Evolutionary conservation across 2,329 filamentous ascomycete genomes (phyloP).

Genomic region (Fusarium kyushuense): DNA sequence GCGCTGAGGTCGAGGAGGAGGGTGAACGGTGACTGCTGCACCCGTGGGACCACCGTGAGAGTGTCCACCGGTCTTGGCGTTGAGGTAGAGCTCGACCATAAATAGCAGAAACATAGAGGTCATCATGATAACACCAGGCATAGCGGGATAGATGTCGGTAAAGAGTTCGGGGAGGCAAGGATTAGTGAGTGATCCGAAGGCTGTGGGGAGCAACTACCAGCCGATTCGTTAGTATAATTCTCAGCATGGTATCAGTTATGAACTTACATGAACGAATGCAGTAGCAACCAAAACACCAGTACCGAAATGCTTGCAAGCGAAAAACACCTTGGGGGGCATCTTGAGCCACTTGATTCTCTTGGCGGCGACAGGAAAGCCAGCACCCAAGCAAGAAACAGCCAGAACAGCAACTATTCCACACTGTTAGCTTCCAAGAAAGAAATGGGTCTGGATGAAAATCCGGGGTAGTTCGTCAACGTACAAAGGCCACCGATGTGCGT

Average conservation of each 20-base stretch:
- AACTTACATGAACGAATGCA: slow-evolving; percentile 75
- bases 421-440: not conserved
- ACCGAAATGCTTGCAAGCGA: slow-evolving; percentile 74
- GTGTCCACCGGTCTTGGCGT: slow-evolving; percentile 69
- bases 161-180: slow-evolving; percentile 71
- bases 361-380: slow-evolving; percentile 64
- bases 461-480: slow-evolving; percentile 31
- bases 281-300: slow-evolving; percentile 80
- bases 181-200: slow-evolving; percentile 65
- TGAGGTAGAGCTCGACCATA: slow-evolving; percentile 71
- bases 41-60: slow-evolving; percentile 69
- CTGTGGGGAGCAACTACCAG: slow-evolving; percentile 66
- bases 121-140: slow-evolving; percentile 76
- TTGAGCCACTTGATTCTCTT: slow-evolving; percentile 70
- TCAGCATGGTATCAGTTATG: no score
- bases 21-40: slow-evolving; percentile 5
- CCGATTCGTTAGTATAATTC: not conserved
- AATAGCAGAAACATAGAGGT: slow-evolving; percentile 71
- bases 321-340: slow-evolving; percentile 68
- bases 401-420: slow-evolving; percentile 46
- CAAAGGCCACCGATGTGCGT: slow-evolving; percentile 50
- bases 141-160: slow-evolving; percentile 68
- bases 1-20: slow-evolving; percentile 13
- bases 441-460: not conserved
- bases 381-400: slow-evolving; percentile 52